These are phyloP conservation scores for Phytopythium vexans DNA, from an alignment of 352 stramenopile genomes.

Conservation along the genomic window DNA sequence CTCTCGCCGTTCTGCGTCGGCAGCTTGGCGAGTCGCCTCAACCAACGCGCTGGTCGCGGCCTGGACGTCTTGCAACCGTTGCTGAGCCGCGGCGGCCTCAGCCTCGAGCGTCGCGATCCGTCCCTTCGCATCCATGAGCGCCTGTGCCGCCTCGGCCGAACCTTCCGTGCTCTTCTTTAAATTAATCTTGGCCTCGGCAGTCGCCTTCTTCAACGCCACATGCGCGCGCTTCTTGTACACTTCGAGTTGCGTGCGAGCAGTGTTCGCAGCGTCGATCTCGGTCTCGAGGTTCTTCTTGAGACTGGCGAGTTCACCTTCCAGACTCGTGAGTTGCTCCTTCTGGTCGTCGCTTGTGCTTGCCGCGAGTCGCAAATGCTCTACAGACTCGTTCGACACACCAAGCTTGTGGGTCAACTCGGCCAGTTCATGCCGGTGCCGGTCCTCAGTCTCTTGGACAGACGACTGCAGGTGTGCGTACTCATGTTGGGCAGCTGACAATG, in stretches of 20 bases:
- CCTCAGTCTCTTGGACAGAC: not conserved
- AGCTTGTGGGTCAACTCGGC: slow-evolving; percentile 13
- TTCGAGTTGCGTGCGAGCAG: slow-evolving; percentile 56
- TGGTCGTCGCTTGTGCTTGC: slow-evolving; percentile 10
- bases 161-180: slow-evolving; percentile 47
- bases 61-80: slow-evolving; percentile 22
- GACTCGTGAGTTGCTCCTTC: slow-evolving; percentile 11
- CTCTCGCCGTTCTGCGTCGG: slow-evolving; percentile 27
- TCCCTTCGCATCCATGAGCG: slow-evolving; percentile 36
- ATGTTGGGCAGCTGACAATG: slow-evolving; percentile 19
- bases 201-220: slow-evolving; percentile 75
- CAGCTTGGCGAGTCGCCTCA: slow-evolving; percentile 14
- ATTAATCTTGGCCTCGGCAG: slow-evolving; percentile 56
- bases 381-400: slow-evolving; percentile 22
- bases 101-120: slow-evolving; percentile 30
- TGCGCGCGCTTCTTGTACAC: slow-evolving; percentile 80
- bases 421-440: too few relatives aligned
- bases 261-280: slow-evolving; percentile 48
- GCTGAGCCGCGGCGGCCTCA: slow-evolving; percentile 24
- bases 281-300: slow-evolving; percentile 34
- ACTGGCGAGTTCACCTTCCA: slow-evolving; percentile 23
- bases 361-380: slow-evolving; percentile 27
- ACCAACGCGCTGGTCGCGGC: slow-evolving; percentile 12
- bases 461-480: slow-evolving; percentile 12
- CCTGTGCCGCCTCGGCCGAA: slow-evolving; percentile 39